phyloP scores from a whole-genome alignment of 345 rosid species.

The Euphorbia lathyris region DNA sequence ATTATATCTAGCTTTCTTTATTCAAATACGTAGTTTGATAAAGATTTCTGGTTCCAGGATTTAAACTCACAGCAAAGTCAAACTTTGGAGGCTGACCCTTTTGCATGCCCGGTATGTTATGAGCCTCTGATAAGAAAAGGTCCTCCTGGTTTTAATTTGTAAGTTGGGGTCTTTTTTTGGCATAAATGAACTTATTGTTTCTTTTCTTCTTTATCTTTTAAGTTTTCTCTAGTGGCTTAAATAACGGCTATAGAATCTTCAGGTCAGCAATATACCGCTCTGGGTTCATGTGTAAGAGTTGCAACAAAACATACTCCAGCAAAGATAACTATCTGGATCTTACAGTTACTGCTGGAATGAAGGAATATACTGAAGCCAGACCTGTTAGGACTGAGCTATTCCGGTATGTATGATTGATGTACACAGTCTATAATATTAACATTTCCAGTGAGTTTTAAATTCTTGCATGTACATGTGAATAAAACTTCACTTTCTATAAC shows the following conservation, averaged over 20 bases:
- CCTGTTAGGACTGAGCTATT: slow-evolving; percentile 73
- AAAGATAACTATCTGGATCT: slow-evolving; percentile 78
- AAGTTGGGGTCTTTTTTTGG: slow-evolving; percentile 29
- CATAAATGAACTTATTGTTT: background rate
- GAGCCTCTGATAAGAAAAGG: slow-evolving; percentile 86
- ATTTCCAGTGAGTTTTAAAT: background rate
- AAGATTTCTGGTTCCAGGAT: slow-evolving; percentile 32
- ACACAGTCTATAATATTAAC: slow-evolving; percentile 1
- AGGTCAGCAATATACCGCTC: slow-evolving; percentile 87
- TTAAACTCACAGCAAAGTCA: slow-evolving; percentile 30
- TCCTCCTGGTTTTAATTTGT: slow-evolving; percentile 86
- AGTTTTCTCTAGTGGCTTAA: background rate
- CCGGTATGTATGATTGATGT: slow-evolving; percentile 42
- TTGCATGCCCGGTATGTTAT: slow-evolving; percentile 84
- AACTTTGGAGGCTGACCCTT: slow-evolving; percentile 46
- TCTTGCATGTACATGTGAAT: background rate
- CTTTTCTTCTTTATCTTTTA: background rate
- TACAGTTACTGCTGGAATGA: slow-evolving; percentile 69
- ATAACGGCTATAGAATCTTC: slow-evolving; percentile 21
- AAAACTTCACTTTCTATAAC: background rate
- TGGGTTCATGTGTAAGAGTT: slow-evolving; percentile 76
- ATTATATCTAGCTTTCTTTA: background rate
- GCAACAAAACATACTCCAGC: slow-evolving; percentile 81
- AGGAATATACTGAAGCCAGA: slow-evolving; percentile 61
- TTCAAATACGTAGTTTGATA: background rate